Conservation (phyloP, 352 stramenopile species). For the Phytophthora kernoviae region DNA sequence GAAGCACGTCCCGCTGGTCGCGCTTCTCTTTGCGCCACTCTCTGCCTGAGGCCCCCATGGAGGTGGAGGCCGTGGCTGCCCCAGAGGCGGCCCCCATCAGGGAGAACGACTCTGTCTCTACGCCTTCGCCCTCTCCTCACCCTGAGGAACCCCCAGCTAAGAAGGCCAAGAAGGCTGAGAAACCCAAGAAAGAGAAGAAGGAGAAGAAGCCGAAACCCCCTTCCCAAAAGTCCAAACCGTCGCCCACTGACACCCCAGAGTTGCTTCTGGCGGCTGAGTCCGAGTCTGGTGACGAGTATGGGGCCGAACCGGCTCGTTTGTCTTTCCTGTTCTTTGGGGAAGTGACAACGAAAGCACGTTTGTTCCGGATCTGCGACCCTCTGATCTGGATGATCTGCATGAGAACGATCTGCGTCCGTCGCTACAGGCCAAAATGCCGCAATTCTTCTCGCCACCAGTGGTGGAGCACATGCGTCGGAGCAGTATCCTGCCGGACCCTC, state of each 20-base stretch:
- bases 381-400: slow-evolving; percentile 44
- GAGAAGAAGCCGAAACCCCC: slow-evolving; percentile 19
- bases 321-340: slow-evolving; percentile 72
- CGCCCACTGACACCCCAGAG: slow-evolving; percentile 30
- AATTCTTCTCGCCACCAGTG: slow-evolving; percentile 66
- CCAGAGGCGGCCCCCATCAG: slow-evolving; percentile 12
- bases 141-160: slow-evolving; percentile 20
- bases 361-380: slow-evolving; percentile 45
- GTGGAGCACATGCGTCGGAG: slow-evolving; percentile 47
- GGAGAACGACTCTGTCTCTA: slow-evolving; percentile 20
- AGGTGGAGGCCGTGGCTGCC: slow-evolving; percentile 14
- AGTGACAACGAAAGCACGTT: slow-evolving; percentile 58
- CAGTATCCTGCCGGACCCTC: slow-evolving; percentile 49
- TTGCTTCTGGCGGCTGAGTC: slow-evolving; percentile 32
- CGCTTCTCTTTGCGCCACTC: slow-evolving; percentile 35
- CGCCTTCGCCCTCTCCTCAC: slow-evolving; percentile 7
- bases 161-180: slow-evolving; percentile 23
- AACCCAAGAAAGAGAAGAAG: slow-evolving; percentile 19
- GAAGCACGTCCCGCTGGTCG: slow-evolving; percentile 36
- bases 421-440: slow-evolving; percentile 61
- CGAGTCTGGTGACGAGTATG: slow-evolving; percentile 36
- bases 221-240: slow-evolving; percentile 21
- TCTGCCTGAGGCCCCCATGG: slow-evolving; percentile 21
- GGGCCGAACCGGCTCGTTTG: slow-evolving; percentile 21
- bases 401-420: slow-evolving; percentile 59